phyloP scores from a whole-genome alignment of 2,329 filamentous ascomycete species.

The Cladophialophora chaetospira region DNA sequence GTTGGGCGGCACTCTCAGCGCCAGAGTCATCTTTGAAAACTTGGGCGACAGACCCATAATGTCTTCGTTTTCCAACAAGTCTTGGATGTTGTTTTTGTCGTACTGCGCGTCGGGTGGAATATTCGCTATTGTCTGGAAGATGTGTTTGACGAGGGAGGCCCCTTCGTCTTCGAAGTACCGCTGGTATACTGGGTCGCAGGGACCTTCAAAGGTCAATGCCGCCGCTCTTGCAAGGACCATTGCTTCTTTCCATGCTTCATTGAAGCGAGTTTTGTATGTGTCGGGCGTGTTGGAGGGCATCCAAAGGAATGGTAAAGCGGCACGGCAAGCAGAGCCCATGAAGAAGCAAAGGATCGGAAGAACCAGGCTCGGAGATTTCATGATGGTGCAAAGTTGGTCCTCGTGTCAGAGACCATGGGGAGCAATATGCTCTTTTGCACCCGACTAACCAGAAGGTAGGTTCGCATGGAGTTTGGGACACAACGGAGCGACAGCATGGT shows the following conservation, averaged over 20 bases:
- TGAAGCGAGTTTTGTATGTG: neutral
- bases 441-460: too few relatives aligned
- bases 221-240: neutral
- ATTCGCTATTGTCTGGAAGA: slow-evolving; percentile 1
- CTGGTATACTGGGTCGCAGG: neutral
- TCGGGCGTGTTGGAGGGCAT: neutral
- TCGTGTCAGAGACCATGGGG: too few relatives aligned
- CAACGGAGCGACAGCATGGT: too few relatives aligned
- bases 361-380: too few relatives aligned
- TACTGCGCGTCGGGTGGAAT: neutral
- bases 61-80: neutral
- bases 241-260: neutral
- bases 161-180: neutral
- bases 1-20: neutral
- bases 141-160: neutral
- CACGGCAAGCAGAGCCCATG: too few relatives aligned
- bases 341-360: too few relatives aligned
- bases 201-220: neutral
- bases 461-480: too few relatives aligned
- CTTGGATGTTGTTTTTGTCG: too few relatives aligned
- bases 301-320: neutral
- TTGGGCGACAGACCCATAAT: neutral
- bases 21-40: neutral
- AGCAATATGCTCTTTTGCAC: too few relatives aligned
- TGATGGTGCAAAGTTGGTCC: too few relatives aligned